Evolutionary conservation across 257 asterid species (phyloP).

Genomic region (Penstemon newberryi): DNA sequence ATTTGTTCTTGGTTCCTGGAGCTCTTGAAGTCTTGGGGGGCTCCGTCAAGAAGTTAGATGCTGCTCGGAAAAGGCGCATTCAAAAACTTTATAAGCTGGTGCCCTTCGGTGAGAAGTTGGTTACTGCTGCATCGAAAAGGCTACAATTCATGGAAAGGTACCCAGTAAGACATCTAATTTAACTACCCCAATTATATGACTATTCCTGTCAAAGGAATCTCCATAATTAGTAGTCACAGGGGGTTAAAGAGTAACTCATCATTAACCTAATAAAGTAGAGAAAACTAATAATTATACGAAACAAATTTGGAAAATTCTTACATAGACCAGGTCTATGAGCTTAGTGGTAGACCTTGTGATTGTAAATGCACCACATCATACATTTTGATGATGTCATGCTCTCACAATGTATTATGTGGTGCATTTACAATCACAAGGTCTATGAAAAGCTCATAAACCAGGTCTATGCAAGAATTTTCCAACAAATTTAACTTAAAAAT

Average conservation of each 20-base stretch:
- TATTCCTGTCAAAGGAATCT: not conserved
- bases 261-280: not conserved
- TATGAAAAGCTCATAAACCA: too few relatives aligned
- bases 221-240: not conserved
- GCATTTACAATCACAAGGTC: not conserved
- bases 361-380: too few relatives aligned
- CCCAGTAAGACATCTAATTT: not conserved
- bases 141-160: slow-evolving; percentile 49
- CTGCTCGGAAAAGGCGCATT: slow-evolving; percentile 78
- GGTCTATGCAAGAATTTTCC: too few relatives aligned
- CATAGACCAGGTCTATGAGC: too few relatives aligned
- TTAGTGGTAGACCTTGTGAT: too few relatives aligned
- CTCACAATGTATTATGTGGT: not conserved
- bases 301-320: too few relatives aligned
- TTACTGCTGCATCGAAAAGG: too few relatives aligned
- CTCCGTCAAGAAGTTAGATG: slow-evolving; percentile 73
- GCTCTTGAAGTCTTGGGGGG: slow-evolving; percentile 84
- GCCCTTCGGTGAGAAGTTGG: slow-evolving; percentile 50
- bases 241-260: not conserved
- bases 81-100: slow-evolving; percentile 78
- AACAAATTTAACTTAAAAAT: too few relatives aligned
- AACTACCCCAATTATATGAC: slow-evolving; percentile 11
- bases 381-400: too few relatives aligned
- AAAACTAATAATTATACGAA: not conserved
- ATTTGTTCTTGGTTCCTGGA: slow-evolving; percentile 90